Base-by-base conservation (phyloP, 139 green algal species). In the Nannochloris sp. region DNA sequence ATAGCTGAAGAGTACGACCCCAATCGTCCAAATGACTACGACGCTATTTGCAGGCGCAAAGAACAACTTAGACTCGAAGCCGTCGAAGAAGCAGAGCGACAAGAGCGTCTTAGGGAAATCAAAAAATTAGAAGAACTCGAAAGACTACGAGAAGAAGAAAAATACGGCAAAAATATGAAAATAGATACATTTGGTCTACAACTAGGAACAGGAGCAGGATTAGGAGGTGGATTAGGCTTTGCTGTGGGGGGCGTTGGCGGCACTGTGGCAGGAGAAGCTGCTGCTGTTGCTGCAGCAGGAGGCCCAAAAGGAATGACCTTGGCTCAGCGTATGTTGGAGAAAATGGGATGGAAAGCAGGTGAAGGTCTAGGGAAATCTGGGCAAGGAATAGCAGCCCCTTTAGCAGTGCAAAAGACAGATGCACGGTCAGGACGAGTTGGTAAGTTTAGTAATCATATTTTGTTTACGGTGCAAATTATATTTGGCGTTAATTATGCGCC, bases 1-100 rank as follows among this genome's bases (percentile, higher is more conserved):
- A n/a, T n/a, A n/a, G n/a, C n/a, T n/a, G n/a, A 92, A 10, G 91
- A 96, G 71, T 97, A 97, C 59, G 87, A 97, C 64, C 92, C 92
- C 1, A 78, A 81, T 14, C 74, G 73, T 13, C 92, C 92, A 8
- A 96, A 97, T 56, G 87, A 96, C 60, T 97, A 97, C 54, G 87
- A 96, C 24, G 81, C 81, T 33, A 75, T 91, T 29, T 32, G 63
- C 1, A 35, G 53, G 1, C 35, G 62, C 14, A 65, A 68, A n/a
- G 74, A 82, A 42, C 32, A 30, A 31, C 54, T 65, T 63, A 74
- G 79, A 12, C 61, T 66, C 10, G 75, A 86, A n/a, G 87, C 89
- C 2, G 89, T 95, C 60, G 60, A 64, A 48, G 83, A 91, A 64
- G 74, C 74, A 32, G 82, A 87, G 60, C 72, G 79, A 37, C 72